Evolutionary conservation across 441 rosid species (phyloP).

Genomic region (Biscutella auriculata): DNA sequence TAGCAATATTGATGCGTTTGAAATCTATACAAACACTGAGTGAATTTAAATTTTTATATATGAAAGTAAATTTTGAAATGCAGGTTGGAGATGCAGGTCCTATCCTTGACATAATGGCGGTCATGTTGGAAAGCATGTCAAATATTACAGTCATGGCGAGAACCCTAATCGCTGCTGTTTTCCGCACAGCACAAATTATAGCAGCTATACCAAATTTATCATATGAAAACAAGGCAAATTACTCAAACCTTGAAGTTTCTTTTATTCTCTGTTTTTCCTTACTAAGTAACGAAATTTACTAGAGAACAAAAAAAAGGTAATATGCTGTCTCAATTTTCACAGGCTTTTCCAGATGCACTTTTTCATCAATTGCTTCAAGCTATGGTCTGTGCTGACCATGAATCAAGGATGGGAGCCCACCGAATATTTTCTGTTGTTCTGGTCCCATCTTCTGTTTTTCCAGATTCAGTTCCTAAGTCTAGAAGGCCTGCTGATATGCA

Average conservation of each 20-base stretch:
- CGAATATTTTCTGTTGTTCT: slow-evolving; percentile 77
- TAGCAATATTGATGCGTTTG: no score
- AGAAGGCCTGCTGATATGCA: slow-evolving; percentile 45
- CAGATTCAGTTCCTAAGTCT: slow-evolving; percentile 30
- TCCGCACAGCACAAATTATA: slow-evolving; percentile 81
- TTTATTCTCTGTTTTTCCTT: no score
- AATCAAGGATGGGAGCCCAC: slow-evolving; percentile 73
- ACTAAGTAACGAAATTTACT: no score
- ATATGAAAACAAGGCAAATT: slow-evolving; percentile 77
- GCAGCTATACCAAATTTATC: slow-evolving; percentile 71
- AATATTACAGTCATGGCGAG: slow-evolving; percentile 57
- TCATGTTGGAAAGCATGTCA: slow-evolving; percentile 84
- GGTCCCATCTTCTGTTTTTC: slow-evolving; percentile 81
- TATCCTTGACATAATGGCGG: slow-evolving; percentile 79
- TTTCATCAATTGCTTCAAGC: slow-evolving; percentile 79
- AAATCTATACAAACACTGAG: no score
- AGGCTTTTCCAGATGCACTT: slow-evolving; percentile 86
- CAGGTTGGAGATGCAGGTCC: slow-evolving; percentile 98
- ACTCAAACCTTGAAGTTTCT: no score
- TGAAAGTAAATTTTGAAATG: no score
- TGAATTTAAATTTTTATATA: no score
- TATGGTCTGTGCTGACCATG: slow-evolving; percentile 74
- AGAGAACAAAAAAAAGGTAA: no score
- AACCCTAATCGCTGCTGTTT: slow-evolving; percentile 66
- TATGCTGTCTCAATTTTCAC: no score